These are phyloP conservation scores for Sesbania bispinosa DNA, from an alignment of 306 rosid species.

Conservation along the genomic window DNA sequence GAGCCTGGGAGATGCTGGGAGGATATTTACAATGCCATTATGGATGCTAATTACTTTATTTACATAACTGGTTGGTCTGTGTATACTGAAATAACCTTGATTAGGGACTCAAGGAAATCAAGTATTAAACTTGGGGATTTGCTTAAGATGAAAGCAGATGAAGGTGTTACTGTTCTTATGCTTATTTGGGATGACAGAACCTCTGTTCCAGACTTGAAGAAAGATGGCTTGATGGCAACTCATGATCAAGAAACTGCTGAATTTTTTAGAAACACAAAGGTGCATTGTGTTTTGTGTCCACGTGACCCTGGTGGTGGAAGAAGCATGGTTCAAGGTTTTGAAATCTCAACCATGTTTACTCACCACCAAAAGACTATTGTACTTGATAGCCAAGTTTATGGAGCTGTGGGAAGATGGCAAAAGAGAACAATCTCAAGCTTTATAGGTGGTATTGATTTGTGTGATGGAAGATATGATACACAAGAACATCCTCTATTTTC, in stretches of 20 bases:
- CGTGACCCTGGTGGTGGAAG: conserved; percentile 65
- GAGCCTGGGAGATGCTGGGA: conserved; percentile 65
- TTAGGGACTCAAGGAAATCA: conserved; percentile 41
- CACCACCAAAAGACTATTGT: conserved; percentile 79
- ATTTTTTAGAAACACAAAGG: conserved; percentile 61
- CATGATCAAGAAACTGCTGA: conserved; percentile 65
- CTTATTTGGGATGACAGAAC: conserved; percentile 91
- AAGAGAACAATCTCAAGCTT: conserved; percentile 58
- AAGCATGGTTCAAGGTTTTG: conserved; percentile 58
- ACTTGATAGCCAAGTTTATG: conserved; percentile 41
- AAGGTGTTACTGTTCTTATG: conserved; percentile 71
- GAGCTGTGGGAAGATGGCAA: too few species aligned
- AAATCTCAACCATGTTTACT: conserved; percentile 66
- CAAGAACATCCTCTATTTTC: conserved; percentile 61
- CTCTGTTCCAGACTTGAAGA: conserved; percentile 46
- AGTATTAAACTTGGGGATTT: conserved; percentile 56
- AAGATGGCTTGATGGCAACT: conserved; percentile 79
- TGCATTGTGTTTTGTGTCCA: conserved; percentile 59
- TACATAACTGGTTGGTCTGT: conserved; percentile 92
- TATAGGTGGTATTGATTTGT: conserved; percentile 80
- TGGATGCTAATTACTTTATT: conserved; percentile 54
- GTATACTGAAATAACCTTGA: conserved; percentile 48
- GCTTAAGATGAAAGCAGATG: conserved; percentile 65
- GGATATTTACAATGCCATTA: conserved; percentile 65
- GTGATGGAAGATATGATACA: conserved; percentile 86